Base-by-base conservation (phyloP, 345 rosid genomes). In the Gynandropsis gynandra region DNA sequence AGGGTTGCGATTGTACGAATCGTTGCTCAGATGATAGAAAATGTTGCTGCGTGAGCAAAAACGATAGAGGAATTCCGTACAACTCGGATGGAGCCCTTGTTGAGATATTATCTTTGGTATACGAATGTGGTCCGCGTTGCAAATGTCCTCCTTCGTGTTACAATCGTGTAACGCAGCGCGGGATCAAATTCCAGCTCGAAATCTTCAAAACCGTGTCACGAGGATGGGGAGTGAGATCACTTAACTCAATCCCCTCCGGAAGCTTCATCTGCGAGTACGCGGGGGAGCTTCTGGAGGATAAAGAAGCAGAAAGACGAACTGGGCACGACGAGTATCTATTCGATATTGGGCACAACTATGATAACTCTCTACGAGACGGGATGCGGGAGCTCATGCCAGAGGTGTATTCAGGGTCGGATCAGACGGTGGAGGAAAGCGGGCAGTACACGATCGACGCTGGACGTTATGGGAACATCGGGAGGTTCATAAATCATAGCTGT, bases 161-260 rank as follows among this genome's bases (percentile, higher is more conserved):
- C 65, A 82, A 85, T 52, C 77, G 86, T 75, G 96, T 85, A 21
- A 68, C 74, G 13, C 97, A 92, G 66, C 70, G 42, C 4, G 95
- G 95, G 11, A 80, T 87, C 64, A 82, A 45, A 63, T 75, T 82
- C 54, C 79, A 68, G 73, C 84, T 87, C 4, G 97, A 92, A 67
- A 68, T 85, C 43, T 92, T 92, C 47, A 87, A 81, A 70, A 92
- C 98, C 4, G 64, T 72, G 54, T 72, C 73, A 29, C 80, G 83
- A 60, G 96, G 96, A 12, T 92, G 96, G 98, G 98, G 93, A 41
- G 89, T 87, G 67, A 74, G 98, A 73, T 87, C 88, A 2, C 65
- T 73, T 43, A 73, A 67, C 54, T 92, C 88, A 36, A 82, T 87
- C 43, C 74, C 95, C 62, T 74, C 83, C 0, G 95, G 96, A 55